Conservation (phyloP, 495 filamentous ascomycete species). For the Penicillium simplicissimum region DNA sequence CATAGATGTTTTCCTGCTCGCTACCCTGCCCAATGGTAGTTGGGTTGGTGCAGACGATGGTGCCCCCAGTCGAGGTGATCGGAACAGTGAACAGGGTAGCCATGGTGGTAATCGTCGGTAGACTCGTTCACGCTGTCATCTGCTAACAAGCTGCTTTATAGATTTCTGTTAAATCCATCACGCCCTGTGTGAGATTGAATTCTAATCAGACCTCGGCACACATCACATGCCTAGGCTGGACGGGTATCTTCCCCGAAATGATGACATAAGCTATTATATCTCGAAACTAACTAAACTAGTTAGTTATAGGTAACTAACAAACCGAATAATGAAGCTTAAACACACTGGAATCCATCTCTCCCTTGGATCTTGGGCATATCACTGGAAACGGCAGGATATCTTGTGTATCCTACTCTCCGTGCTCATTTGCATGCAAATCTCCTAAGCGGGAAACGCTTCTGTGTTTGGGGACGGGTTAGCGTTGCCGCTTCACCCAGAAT, state of each 20-base stretch:
- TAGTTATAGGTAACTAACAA: background rate
- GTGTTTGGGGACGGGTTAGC: too few species aligned
- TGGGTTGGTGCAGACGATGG: conserved; percentile 58
- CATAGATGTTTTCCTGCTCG: conserved; percentile 55
- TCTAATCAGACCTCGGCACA: conserved; percentile 28
- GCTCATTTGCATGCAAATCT: too few species aligned
- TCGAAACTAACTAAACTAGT: too few species aligned
- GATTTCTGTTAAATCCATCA: background rate
- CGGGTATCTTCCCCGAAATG: background rate
- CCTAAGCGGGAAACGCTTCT: too few species aligned
- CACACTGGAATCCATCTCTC: too few species aligned
- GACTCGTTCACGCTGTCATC: background rate
- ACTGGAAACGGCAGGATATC: too few species aligned
- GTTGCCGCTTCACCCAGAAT: too few species aligned
- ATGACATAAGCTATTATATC: conserved; percentile 15
- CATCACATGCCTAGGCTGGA: conserved; percentile 25
- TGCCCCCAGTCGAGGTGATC: conserved; percentile 48
- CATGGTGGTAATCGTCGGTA: conserved; percentile 14
- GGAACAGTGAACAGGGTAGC: conserved; percentile 47
- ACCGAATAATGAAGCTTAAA: background rate
- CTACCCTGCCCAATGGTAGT: conserved; percentile 29
- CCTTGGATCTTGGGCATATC: too few species aligned
- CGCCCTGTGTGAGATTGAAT: conserved; percentile 8
- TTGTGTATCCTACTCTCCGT: too few species aligned
- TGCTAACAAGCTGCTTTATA: background rate